Base-by-base conservation (phyloP, 306 rosid species). In the Castanea sativa region DNA sequence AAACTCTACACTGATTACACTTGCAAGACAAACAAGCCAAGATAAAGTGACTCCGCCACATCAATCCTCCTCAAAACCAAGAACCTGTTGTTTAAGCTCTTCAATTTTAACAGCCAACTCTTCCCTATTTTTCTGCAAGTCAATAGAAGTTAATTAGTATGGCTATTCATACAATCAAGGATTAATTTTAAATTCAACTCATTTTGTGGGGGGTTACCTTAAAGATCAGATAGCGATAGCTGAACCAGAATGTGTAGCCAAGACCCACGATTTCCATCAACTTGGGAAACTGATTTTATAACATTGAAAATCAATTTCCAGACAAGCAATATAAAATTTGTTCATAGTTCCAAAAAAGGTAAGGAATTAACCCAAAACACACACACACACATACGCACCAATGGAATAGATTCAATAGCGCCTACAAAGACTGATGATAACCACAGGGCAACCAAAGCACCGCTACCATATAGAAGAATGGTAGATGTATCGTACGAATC, bases 181-280 rank as follows among this genome's bases (percentile, higher is more conserved):
- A 20, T 4, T 14, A 51, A 41, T 1, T 20, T 18, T 0, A 29
- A 52, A 30, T 55, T 25, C 33, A 13, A 23, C 71, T 15, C 49
- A 45, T 11, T 20, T 60, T 60, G 12, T 33, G 5, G 27, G 14
- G 23, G 23, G 23, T 23, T 85, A 95, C 98, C 98, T 95, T 93
- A 85, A 93, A 95, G 60, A 95, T 76, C 73, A 95, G 86, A 82
- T 89, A 95, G 33, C 99, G 98, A 75, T 82, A 83, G 16, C 83
- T 85, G 83, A 95, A 95, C 99, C 99, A 95, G 41, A 89, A 19
- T 5, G 93, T 84, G 75, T 91, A 93, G 57, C 84, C 94, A 70
- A 95, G 96, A 60, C 98, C 99, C 6, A 95, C 90, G 29, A 93
- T 80, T 84, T 93, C 99, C 88, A 95, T 75, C 80, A 95, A 74